Percentiles rank a stretch among this genome's conserved stretches.
Evolutionary conservation across 805 yeast genomes (phyloP).

Genomic region (Pichia heedii): DNA sequence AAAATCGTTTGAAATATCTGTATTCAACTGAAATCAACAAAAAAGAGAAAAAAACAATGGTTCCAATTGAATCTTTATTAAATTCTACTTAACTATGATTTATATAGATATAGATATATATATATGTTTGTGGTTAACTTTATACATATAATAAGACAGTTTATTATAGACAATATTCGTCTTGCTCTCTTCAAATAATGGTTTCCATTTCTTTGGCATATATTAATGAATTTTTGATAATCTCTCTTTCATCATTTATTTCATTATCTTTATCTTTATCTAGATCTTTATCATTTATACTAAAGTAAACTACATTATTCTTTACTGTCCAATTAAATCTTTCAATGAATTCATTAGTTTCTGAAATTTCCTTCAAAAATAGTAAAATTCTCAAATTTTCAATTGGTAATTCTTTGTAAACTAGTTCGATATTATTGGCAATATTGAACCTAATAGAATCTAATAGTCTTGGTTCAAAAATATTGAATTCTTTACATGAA

Average conservation of each 20-base stretch:
- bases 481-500: constrained; percentile 65
- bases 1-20: constrained; percentile 2
- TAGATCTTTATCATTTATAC: constrained; percentile 17
- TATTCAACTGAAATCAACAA: background rate
- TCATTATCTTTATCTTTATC: constrained; percentile 3
- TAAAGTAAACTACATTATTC: constrained; percentile 43
- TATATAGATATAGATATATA: too few relatives aligned
- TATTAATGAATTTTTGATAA: constrained; percentile 64
- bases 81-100: too few relatives aligned
- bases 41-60: too few relatives aligned
- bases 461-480: constrained; percentile 67
- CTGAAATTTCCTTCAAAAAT: constrained; percentile 48
- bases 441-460: constrained; percentile 80
- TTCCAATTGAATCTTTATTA: too few relatives aligned
- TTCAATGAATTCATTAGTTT: constrained; percentile 45
- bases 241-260: constrained; percentile 33
- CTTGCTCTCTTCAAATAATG: constrained; percentile 60
- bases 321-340: constrained; percentile 51
- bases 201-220: constrained; percentile 92
- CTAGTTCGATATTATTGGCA: constrained; percentile 71
- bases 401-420: constrained; percentile 68
- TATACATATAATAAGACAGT: too few relatives aligned
- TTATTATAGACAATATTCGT: background rate
- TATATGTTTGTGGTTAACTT: too few relatives aligned
- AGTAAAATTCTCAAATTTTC: constrained; percentile 75